phyloP scores from a whole-genome alignment of 108 stramenopile genomes.

The Cylindrotheca closterium region DNA sequence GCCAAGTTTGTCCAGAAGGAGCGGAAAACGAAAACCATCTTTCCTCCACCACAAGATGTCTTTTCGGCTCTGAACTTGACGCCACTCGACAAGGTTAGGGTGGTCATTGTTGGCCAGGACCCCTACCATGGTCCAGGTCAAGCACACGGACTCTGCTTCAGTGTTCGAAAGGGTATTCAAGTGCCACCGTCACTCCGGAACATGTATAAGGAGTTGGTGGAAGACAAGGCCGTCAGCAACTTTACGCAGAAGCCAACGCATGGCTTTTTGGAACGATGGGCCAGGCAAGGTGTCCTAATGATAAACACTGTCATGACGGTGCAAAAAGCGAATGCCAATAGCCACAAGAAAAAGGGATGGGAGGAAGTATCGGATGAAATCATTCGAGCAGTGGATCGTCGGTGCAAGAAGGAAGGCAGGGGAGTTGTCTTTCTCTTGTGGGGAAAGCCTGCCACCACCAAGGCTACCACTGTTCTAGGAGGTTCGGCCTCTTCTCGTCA shows the following conservation, averaged over 20 bases:
- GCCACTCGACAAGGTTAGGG: conserved; percentile 81
- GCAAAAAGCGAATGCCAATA: conserved; percentile 78
- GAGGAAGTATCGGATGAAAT: conserved; percentile 94
- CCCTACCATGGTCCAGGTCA: conserved; percentile 84
- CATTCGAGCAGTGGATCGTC: conserved; percentile 62
- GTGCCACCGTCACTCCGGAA: conserved; percentile 93
- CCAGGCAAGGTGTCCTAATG: conserved; percentile 93
- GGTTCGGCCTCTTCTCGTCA: conserved; percentile 21
- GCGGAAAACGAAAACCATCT: conserved; percentile 20
- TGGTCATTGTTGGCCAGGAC: conserved; percentile 87
- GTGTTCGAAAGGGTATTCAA: conserved; percentile 71
- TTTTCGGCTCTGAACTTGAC: conserved; percentile 92
- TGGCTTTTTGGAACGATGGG: conserved; percentile 82
- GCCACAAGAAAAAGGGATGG: conserved; percentile 95
- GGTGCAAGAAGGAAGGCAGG: conserved; percentile 10
- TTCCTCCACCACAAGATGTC: conserved; percentile 65
- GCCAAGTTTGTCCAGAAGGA: conserved; percentile 51
- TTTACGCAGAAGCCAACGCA: conserved; percentile 44
- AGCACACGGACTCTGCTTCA: conserved; percentile 81
- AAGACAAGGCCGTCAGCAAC: conserved; percentile 38
- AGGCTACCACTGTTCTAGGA: conserved; percentile 55
- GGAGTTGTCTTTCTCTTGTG: conserved; percentile 96
- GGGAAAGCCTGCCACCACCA: conserved; percentile 93
- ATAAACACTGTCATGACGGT: conserved; percentile 97
- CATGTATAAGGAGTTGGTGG: conserved; percentile 86